A percentile compares a stretch with the other conserved stretches of the same genome.
Conservation (phyloP, 805 yeast species). For the Kluyveromyces nonfermentans region DNA sequence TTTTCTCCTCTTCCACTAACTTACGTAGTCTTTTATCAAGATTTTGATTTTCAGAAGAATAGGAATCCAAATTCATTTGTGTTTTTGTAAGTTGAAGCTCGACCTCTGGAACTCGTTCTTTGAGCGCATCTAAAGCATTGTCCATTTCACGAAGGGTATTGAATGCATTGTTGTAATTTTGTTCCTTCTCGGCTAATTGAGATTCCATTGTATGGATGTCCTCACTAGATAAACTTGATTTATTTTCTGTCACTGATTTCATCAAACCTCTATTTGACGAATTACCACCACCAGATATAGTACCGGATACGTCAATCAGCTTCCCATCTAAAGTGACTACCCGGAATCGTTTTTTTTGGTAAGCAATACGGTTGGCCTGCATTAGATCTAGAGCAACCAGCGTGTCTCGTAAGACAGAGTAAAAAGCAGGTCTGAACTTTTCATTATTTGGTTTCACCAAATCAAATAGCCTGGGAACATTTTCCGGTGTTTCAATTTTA, state of each 20-base stretch:
- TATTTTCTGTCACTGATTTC: constrained; percentile 37
- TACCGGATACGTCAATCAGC: constrained; percentile 85
- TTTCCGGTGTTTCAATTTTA: constrained; percentile 60
- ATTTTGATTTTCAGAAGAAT: constrained; percentile 43
- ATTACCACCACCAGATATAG: constrained; percentile 94
- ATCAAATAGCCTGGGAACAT: constrained; percentile 77
- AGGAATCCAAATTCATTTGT: constrained; percentile 54
- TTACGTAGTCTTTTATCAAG: constrained; percentile 37
- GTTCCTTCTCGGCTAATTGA: constrained; percentile 46
- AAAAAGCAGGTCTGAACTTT: constrained; percentile 78
- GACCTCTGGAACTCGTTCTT: constrained; percentile 61
- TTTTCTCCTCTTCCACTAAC: constrained; percentile 14
- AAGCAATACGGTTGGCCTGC: constrained; percentile 84
- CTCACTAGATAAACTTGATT: constrained; percentile 35
- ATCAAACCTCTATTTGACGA: constrained; percentile 65
- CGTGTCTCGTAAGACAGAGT: constrained; percentile 78
- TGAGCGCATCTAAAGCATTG: constrained; percentile 43
- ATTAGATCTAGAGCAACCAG: constrained; percentile 70
- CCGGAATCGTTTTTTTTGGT: constrained; percentile 67
- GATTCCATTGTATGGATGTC: constrained; percentile 46
- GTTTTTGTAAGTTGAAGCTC: constrained; percentile 52
- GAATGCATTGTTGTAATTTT: constrained; percentile 39
- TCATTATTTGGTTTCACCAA: constrained; percentile 58
- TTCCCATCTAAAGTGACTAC: constrained; percentile 93
- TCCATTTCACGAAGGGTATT: constrained; percentile 51